These are phyloP conservation scores for Gossypium stocksii DNA, from an alignment of 345 rosid species.

Conservation along the genomic window DNA sequence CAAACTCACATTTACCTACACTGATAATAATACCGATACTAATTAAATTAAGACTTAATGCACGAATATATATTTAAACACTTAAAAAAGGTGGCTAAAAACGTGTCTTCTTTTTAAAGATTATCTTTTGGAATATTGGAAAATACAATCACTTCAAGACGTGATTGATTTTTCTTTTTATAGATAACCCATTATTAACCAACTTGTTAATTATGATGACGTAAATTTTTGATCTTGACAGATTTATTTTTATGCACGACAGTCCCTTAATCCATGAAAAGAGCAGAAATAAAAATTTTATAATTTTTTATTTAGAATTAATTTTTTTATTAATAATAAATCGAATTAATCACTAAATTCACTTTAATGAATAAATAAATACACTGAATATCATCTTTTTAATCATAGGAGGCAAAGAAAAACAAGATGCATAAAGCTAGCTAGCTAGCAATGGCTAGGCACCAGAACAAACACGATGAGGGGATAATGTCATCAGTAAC, in stretches of 20 bases:
- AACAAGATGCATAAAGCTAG: not conserved
- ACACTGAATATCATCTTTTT: too few species aligned
- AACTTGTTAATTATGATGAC: not conserved
- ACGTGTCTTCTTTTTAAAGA: not conserved
- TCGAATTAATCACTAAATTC: too few species aligned
- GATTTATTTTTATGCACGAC: too few species aligned
- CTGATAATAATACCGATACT: accelerated
- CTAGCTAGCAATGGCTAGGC: not conserved
- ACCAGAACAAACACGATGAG: not conserved
- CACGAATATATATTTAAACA: not conserved
- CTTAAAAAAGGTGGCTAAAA: not conserved
- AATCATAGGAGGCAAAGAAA: too few species aligned
- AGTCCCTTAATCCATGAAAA: too few species aligned
- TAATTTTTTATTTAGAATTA: too few species aligned
- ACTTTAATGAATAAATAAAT: too few species aligned
- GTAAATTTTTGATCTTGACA: too few species aligned
- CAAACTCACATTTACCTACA: accelerated
- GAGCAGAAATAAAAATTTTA: too few species aligned
- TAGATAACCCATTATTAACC: not conserved
- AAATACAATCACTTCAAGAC: not conserved
- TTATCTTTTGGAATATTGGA: not conserved
- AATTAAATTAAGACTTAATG: accelerated
- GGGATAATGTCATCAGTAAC: not conserved
- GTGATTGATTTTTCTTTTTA: not conserved
- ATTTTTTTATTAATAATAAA: too few species aligned